These are phyloP conservation scores for Boletus sensibilis DNA, from an alignment of 768 basidiomycete species.

Conservation along the genomic window DNA sequence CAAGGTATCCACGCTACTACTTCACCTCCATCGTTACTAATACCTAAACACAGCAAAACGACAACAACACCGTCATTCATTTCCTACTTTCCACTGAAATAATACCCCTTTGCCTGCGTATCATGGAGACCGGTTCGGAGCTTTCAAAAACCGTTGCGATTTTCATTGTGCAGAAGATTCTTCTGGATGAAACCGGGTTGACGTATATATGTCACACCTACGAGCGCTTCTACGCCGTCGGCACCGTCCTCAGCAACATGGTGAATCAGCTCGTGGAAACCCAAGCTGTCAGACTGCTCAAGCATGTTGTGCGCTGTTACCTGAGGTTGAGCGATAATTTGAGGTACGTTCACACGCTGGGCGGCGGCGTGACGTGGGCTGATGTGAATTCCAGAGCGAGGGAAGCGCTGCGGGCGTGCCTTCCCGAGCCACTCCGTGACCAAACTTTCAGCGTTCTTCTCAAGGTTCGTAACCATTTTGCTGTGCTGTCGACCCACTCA, in stretches of 20 bases:
- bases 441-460: conserved; percentile 88
- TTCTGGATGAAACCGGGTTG: conserved; percentile 95
- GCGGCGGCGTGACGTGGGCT: conserved; percentile 2
- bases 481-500: conserved; percentile 12
- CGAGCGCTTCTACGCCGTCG: conserved; percentile 98
- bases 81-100: conserved; percentile 99
- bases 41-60: conserved; percentile 78
- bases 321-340: conserved; percentile 93
- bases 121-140: conserved; percentile 99
- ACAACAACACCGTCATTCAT: conserved; percentile 98
- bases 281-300: conserved; percentile 92
- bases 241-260: conserved; percentile 98
- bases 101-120: conserved; percentile 96
- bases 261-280: conserved; percentile 97
- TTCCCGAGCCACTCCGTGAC: conserved; percentile 93
- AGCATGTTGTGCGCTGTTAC: conserved; percentile 98
- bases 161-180: conserved; percentile 98
- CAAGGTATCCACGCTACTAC: conserved; percentile 57
- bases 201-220: conserved; percentile 99
- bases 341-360: conserved; percentile 52
- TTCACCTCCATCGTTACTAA: conserved; percentile 11
- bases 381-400: conserved; percentile 62
- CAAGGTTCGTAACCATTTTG: conserved; percentile 54
- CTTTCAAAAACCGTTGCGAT: conserved; percentile 99
- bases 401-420: conserved; percentile 91